These are phyloP conservation scores for Venturia aucupariae DNA, from an alignment of 2,329 filamentous ascomycete genomes.

Conservation along the genomic window DNA sequence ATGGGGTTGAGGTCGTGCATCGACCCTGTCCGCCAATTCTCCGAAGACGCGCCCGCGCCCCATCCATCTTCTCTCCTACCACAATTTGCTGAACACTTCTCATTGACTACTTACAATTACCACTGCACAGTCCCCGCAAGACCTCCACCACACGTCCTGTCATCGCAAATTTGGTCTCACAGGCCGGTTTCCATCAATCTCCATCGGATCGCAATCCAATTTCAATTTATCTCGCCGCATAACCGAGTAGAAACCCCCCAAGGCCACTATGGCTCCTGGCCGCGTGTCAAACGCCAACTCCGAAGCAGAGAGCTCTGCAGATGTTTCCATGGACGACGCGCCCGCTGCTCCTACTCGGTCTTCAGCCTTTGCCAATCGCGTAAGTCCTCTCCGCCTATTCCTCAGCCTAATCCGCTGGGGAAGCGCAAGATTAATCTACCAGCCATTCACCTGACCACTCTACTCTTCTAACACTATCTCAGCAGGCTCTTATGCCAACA, in stretches of 20 bases:
- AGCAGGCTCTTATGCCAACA: slow-evolving; percentile 36
- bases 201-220: background rate
- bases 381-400: slow-evolving; percentile 14
- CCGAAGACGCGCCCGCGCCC: background rate
- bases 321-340: slow-evolving; percentile 14
- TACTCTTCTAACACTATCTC: slow-evolving; percentile 6
- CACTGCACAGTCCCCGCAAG: background rate
- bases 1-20: background rate
- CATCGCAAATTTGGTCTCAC: slow-evolving; percentile 4
- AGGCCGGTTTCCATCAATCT: background rate
- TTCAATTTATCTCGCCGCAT: slow-evolving; percentile 8
- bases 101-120: background rate
- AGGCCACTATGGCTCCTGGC: slow-evolving; percentile 12
- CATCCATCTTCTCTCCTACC: background rate
- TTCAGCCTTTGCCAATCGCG: slow-evolving; percentile 4
- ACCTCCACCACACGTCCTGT: background rate
- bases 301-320: slow-evolving; percentile 12
- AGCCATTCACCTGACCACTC: background rate
- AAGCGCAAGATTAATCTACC: background rate
- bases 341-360: slow-evolving; percentile 5
- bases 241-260: background rate
- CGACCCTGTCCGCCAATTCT: background rate
- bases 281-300: slow-evolving; percentile 12
- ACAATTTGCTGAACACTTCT: background rate
- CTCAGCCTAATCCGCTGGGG: slow-evolving; percentile 3